Conservation (phyloP, 2,329 filamentous ascomycete genomes). For the Claviceps arundinis region DNA sequence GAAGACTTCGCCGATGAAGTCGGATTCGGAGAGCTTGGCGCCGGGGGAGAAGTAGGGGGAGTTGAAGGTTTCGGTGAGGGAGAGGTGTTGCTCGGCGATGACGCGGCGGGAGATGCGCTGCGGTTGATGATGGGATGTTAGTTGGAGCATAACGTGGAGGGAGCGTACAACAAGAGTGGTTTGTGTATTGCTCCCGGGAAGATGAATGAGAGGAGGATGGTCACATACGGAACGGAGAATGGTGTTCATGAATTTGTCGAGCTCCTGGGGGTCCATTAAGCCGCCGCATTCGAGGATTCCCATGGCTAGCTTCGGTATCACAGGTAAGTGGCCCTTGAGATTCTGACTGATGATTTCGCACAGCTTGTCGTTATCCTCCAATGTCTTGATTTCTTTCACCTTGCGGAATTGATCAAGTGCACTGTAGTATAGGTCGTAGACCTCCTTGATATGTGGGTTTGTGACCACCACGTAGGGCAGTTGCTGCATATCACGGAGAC, state of each 20-base stretch:
- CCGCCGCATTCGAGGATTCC: conserved; percentile 83
- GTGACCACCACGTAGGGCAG: conserved; percentile 90
- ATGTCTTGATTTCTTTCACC: conserved; percentile 66
- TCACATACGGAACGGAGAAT: conserved; percentile 67
- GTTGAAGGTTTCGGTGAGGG: conserved; percentile 87
- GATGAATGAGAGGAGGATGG: too few relatives aligned
- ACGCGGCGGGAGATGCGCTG: conserved; percentile 89
- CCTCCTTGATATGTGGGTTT: conserved; percentile 86
- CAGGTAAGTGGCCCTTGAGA: conserved; percentile 75
- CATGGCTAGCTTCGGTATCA: conserved; percentile 90
- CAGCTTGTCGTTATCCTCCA: conserved; percentile 81
- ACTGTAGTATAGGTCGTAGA: conserved; percentile 92
- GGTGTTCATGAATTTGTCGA: conserved; percentile 92
- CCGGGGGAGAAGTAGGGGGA: conserved; percentile 81
- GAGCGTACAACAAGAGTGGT: background rate
- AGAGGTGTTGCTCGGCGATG: conserved; percentile 93
- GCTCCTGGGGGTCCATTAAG: conserved; percentile 64
- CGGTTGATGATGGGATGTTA: background rate
- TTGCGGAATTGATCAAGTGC: conserved; percentile 89
- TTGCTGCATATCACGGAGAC: conserved; percentile 92
- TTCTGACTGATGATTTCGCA: conserved; percentile 70
- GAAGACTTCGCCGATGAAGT: conserved; percentile 93
- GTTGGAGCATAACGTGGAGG: background rate
- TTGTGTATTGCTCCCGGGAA: too few relatives aligned
- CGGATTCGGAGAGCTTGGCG: conserved; percentile 55